These are phyloP conservation scores for Nakazawaea holstii DNA, from an alignment of 805 yeast species.

Conservation along the genomic window DNA sequence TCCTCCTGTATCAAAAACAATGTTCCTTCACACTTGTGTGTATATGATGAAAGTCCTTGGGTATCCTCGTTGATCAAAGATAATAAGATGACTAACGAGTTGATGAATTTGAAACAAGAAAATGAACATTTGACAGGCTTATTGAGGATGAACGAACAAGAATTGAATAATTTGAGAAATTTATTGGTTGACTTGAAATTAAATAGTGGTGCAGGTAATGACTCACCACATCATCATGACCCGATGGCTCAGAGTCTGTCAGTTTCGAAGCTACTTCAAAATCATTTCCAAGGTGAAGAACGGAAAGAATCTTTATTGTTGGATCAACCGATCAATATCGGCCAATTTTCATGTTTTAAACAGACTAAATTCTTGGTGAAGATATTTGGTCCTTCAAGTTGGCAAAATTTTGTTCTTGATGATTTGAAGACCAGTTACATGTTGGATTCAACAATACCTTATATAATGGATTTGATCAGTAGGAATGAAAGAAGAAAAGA, in stretches of 20 bases:
- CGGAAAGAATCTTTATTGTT: background rate
- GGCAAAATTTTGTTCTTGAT: slow-evolving; percentile 10
- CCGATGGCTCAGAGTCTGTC: background rate
- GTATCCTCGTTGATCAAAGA: slow-evolving; percentile 11
- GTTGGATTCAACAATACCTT: slow-evolving; percentile 5
- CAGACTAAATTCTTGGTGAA: slow-evolving; percentile 6
- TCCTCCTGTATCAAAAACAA: slow-evolving; percentile 21
- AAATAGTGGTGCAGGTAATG: background rate
- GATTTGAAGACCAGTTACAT: slow-evolving; percentile 5
- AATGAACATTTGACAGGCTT: slow-evolving; percentile 8
- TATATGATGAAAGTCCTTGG: slow-evolving; percentile 11
- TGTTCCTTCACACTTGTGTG: slow-evolving; percentile 12
- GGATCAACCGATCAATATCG: slow-evolving; percentile 7
- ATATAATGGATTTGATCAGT: slow-evolving; percentile 7
- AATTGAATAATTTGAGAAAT: slow-evolving; percentile 6
- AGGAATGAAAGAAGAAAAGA: slow-evolving; percentile 4
- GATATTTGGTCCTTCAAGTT: slow-evolving; percentile 8
- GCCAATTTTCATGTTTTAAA: slow-evolving; percentile 7
- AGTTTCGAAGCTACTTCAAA: background rate
- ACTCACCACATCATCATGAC: background rate
- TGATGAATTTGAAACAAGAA: slow-evolving; percentile 8
- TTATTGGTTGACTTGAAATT: slow-evolving; percentile 1
- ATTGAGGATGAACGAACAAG: slow-evolving; percentile 11
- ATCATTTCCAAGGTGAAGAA: background rate
- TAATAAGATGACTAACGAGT: slow-evolving; percentile 10